These are phyloP conservation scores for Umbilicus rupestris DNA, from an alignment of 164 flowering plant species.

Conservation along the genomic window DNA sequence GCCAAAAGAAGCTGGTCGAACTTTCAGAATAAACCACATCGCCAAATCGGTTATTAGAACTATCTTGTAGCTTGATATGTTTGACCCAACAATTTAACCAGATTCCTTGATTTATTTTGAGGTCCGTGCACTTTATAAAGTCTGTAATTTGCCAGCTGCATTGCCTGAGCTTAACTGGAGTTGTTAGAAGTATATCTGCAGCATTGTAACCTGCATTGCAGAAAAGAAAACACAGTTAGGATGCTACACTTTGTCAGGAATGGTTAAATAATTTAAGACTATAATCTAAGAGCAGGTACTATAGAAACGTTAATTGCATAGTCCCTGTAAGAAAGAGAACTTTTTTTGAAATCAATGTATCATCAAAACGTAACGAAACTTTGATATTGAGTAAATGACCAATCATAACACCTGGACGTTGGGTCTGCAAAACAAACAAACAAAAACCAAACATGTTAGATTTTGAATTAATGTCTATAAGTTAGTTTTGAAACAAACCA, in stretches of 20 bases:
- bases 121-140: neutral
- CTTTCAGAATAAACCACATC: too few relatives aligned
- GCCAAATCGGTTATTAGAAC: neutral
- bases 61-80: neutral
- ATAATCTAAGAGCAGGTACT: neutral
- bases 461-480: too few relatives aligned
- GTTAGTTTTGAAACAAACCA: neutral
- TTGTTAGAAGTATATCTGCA: neutral
- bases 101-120: neutral
- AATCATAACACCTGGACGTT: neutral
- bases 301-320: neutral
- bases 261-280: too few relatives aligned
- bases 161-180: neutral
- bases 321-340: neutral
- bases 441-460: neutral
- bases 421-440: slow-evolving; percentile 1
- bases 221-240: neutral
- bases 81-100: too few relatives aligned
- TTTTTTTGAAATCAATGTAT: neutral
- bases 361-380: neutral
- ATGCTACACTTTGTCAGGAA: neutral
- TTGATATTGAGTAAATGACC: neutral
- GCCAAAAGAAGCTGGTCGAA: too few relatives aligned
- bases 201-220: too few relatives aligned
- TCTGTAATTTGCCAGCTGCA: neutral